A percentile compares a stretch with the other conserved stretches of the same genome.
phyloP scores from a whole-genome alignment of 352 stramenopile species.

The Saprolegnia diclina region DNA sequence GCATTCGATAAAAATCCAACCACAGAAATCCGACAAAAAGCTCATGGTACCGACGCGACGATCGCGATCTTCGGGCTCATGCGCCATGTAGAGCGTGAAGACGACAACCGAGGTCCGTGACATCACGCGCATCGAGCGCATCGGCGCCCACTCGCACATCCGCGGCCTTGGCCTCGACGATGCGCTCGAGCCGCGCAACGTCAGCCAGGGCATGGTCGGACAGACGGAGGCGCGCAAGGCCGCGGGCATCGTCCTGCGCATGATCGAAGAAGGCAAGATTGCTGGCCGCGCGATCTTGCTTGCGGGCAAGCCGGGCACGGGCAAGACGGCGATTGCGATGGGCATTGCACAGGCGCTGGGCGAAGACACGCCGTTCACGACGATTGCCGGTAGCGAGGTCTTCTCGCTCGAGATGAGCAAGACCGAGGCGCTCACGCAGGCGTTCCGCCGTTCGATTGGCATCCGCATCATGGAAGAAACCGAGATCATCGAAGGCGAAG shows the following conservation, averaged over 20 bases:
- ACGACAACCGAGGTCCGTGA: slow-evolving; percentile 91
- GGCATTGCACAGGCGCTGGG: slow-evolving; percentile 96
- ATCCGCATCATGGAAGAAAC: slow-evolving; percentile 99
- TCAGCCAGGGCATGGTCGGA: slow-evolving; percentile 96
- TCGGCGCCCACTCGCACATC: slow-evolving; percentile 99
- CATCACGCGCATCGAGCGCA: slow-evolving; percentile 97
- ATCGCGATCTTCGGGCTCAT: slow-evolving; percentile 4
- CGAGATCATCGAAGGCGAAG: slow-evolving; percentile 99
- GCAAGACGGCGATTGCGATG: slow-evolving; percentile 98
- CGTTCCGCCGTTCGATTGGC: slow-evolving; percentile 94
- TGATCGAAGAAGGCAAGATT: slow-evolving; percentile 99
- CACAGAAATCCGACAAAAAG: slow-evolving; percentile 5
- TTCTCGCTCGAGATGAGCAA: slow-evolving; percentile 99
- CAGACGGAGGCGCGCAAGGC: slow-evolving; percentile 91
- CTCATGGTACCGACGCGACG: slow-evolving; percentile 6
- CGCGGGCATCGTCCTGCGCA: slow-evolving; percentile 95
- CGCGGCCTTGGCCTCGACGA: slow-evolving; percentile 97
- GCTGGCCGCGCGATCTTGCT: slow-evolving; percentile 95
- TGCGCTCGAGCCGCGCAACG: slow-evolving; percentile 89
- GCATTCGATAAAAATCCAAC: slow-evolving; percentile 26
- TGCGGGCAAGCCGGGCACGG: slow-evolving; percentile 93
- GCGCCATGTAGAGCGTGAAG: slow-evolving; percentile 58
- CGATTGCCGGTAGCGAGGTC: slow-evolving; percentile 97
- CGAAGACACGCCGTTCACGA: slow-evolving; percentile 98
- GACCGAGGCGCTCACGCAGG: slow-evolving; percentile 98